Evolutionary conservation across 2,329 filamentous ascomycete genomes (phyloP).

Genomic region (Incumbomyces delicatus): DNA sequence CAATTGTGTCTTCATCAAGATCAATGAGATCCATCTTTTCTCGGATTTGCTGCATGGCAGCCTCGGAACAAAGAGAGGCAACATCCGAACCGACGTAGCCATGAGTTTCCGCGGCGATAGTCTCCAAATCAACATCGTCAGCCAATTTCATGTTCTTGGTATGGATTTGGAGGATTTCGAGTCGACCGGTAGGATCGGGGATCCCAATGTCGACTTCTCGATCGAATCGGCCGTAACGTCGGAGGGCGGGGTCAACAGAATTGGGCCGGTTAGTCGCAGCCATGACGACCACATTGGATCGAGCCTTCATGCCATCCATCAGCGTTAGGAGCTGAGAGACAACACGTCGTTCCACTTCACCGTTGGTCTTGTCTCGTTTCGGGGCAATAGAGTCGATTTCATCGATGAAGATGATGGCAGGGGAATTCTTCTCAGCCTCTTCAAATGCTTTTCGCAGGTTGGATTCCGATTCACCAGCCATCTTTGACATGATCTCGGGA

Average conservation of each 20-base stretch:
- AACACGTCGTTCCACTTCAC: constrained; percentile 95
- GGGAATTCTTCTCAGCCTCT: constrained; percentile 98
- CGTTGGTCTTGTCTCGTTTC: constrained; percentile 99
- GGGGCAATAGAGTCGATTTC: constrained; percentile 98
- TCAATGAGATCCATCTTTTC: constrained; percentile 99
- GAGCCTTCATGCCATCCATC: constrained; percentile 99
- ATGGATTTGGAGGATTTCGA: constrained; percentile 98
- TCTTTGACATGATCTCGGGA: constrained; percentile 99
- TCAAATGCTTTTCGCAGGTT: constrained; percentile 99
- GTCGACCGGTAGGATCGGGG: constrained; percentile 92
- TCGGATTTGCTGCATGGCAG: constrained; percentile 99
- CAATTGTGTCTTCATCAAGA: constrained; percentile 96
- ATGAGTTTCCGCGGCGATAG: constrained; percentile 94
- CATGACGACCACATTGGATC: constrained; percentile 98
- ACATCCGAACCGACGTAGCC: constrained; percentile 98
- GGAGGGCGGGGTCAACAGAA: constrained; percentile 94
- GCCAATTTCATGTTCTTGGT: constrained; percentile 99
- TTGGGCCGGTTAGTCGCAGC: constrained; percentile 97
- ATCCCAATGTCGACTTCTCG: constrained; percentile 98
- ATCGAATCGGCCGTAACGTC: constrained; percentile 97
- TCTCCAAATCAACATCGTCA: constrained; percentile 92
- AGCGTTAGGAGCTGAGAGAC: constrained; percentile 93
- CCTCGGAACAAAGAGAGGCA: constrained; percentile 95
- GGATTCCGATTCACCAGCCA: constrained; percentile 98
- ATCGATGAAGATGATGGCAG: constrained; percentile 98